Evolutionary conservation across 2,329 filamentous ascomycete species (phyloP), one percentile per base, ranked within the genome.

Genomic region (Diaporthe sp.): DNA sequence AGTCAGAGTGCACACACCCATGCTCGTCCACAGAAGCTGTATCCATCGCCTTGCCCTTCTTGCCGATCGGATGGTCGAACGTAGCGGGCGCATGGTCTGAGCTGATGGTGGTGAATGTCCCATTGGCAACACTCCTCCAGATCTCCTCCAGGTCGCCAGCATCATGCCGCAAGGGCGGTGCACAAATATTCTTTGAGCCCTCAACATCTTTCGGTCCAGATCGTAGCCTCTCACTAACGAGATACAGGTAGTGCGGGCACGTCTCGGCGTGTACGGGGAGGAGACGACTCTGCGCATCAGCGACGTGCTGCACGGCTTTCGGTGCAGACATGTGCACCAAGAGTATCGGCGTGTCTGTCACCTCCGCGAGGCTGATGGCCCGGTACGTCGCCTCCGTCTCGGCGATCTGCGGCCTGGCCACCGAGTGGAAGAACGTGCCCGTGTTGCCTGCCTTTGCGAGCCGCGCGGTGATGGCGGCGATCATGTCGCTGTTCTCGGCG

Each of bases 231-330:
- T 84, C 82, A n/a, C 86, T 84, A 1, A 87, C 87, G n/a, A 91
- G 82, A 76, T 89, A 88, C 22, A 91, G 83, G 76, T 91, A 91
- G 73, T 91, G 89, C 4, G 89, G 89, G 78, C 89, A 91, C 1
- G 89, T 91, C 79, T 90, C 89, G 2, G 87, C 89, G 76, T 89
- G 87, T 30, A 90, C 84, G 0, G 89, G 88, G 13, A 89, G 82
- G 0, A 86, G 84, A 4, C 84, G 79, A 12, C 85, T 86, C 78
- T 90, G 88, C 0, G 89, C 89, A 25, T 83, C 80, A 33, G 87
- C 84, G 70, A 90, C 86, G 76, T 87, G 85, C 6, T 82, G 79
- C 15, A 87, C 85, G 3, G 88, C 88, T 8, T 83, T 81, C 7
- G 86, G 82, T 7, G 85, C 87, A 8, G 83, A 86, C 80, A 89